These are phyloP conservation scores for Kuraishia ogatae DNA, from an alignment of 805 yeast genomes.

Conservation along the genomic window DNA sequence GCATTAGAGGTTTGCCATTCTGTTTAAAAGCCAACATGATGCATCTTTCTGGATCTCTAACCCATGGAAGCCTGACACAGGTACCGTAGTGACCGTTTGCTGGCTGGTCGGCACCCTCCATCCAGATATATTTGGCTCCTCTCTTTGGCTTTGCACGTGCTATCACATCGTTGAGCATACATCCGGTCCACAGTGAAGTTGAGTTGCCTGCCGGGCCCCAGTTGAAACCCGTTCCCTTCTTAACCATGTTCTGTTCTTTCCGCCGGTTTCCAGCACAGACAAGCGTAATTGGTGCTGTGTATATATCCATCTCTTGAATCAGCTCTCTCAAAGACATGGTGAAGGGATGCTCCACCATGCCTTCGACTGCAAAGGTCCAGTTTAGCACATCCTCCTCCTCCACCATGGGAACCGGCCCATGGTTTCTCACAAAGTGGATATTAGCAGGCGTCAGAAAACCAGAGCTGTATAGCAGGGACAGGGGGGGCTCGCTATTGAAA, in stretches of 20 bases:
- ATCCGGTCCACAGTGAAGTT: slow-evolving; percentile 26
- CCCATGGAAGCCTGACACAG: slow-evolving; percentile 22
- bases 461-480: slow-evolving; percentile 15
- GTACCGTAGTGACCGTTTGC: slow-evolving; percentile 26
- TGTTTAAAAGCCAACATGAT: slow-evolving; percentile 26
- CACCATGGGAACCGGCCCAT: slow-evolving; percentile 22
- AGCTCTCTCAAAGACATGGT: slow-evolving; percentile 15
- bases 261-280: slow-evolving; percentile 28
- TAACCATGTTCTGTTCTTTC: slow-evolving; percentile 25
- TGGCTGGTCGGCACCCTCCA: slow-evolving; percentile 26
- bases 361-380: slow-evolving; percentile 22
- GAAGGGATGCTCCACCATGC: slow-evolving; percentile 21
- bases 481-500: slow-evolving; percentile 24
- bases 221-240: slow-evolving; percentile 24
- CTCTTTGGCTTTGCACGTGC: slow-evolving; percentile 17
- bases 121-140: slow-evolving; percentile 21
- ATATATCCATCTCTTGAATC: slow-evolving; percentile 17
- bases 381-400: slow-evolving; percentile 12
- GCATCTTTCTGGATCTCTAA: slow-evolving; percentile 21
- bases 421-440: slow-evolving; percentile 26
- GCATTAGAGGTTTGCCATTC: slow-evolving; percentile 23
- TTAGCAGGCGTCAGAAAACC: slow-evolving; percentile 24
- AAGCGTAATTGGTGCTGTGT: slow-evolving; percentile 24
- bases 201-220: slow-evolving; percentile 28
- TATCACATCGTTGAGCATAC: slow-evolving; percentile 20